A percentile compares a stretch with the other conserved stretches of the same genome.
These are phyloP conservation scores for Cicer judaicum DNA, from an alignment of 306 rosid species.

Conservation along the genomic window DNA sequence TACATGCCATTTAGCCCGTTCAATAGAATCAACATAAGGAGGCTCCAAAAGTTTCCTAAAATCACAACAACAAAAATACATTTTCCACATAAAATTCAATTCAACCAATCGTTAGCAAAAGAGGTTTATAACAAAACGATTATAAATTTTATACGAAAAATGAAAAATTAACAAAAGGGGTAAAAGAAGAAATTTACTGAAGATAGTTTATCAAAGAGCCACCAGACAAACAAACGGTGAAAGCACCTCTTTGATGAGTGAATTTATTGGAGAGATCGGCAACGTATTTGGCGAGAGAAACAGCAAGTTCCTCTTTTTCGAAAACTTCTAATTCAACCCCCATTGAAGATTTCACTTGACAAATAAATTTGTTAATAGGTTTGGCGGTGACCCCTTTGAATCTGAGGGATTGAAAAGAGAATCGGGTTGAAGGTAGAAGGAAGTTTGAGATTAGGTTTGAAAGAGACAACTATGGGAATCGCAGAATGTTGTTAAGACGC, in stretches of 20 bases:
- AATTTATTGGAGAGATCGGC: slow-evolving; percentile 81
- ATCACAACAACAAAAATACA: slow-evolving; percentile 25
- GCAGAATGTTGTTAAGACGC: background rate
- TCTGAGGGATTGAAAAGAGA: slow-evolving; percentile 22
- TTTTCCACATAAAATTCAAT: background rate
- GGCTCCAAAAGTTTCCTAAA: slow-evolving; percentile 78
- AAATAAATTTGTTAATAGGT: background rate
- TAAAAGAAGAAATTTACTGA: slow-evolving; percentile 48
- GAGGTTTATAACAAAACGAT: too few species aligned
- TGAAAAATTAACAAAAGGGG: background rate
- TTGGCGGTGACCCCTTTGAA: slow-evolving; percentile 19
- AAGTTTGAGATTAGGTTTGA: background rate
- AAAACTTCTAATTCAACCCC: slow-evolving; percentile 58
- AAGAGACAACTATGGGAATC: slow-evolving; percentile 11
- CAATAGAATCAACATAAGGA: slow-evolving; percentile 68
- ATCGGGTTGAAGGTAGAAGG: background rate
- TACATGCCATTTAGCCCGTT: slow-evolving; percentile 90
- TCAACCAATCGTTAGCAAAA: background rate
- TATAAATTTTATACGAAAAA: background rate
- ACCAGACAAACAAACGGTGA: slow-evolving; percentile 85
- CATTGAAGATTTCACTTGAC: slow-evolving; percentile 45
- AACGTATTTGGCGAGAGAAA: slow-evolving; percentile 73
- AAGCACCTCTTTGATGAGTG: slow-evolving; percentile 64
- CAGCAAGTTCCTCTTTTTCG: slow-evolving; percentile 67
- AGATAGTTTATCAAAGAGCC: slow-evolving; percentile 78